Conservation (phyloP, 306 rosid species). For the Pyrus bretschneideri region DNA sequence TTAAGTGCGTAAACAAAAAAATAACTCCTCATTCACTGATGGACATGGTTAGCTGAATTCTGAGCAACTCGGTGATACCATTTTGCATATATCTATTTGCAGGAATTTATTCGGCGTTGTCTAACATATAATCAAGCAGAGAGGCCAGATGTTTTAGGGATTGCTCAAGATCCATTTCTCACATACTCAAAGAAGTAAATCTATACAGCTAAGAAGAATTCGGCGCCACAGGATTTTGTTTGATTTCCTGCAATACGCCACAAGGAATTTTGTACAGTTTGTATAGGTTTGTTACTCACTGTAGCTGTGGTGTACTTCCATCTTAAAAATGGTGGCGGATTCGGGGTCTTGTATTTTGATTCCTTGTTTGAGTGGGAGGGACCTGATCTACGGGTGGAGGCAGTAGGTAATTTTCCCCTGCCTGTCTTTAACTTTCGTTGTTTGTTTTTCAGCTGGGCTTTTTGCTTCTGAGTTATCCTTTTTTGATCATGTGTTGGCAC, state of each 20-base stretch:
- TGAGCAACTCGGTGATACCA: background rate
- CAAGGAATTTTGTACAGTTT: conserved; percentile 43
- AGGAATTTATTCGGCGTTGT: conserved; percentile 90
- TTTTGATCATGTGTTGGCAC: background rate
- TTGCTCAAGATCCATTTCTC: conserved; percentile 94
- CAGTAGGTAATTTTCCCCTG: background rate
- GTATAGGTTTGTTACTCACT: conserved; percentile 33
- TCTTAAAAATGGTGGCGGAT: background rate
- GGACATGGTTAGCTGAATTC: background rate
- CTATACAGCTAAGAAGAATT: conserved; percentile 13
- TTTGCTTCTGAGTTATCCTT: background rate
- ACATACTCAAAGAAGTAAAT: conserved; percentile 60
- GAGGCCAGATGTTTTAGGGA: conserved; percentile 80
- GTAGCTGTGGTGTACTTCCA: background rate
- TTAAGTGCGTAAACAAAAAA: too few relatives aligned
- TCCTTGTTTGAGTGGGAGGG: background rate
- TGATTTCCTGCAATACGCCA: conserved; percentile 18
- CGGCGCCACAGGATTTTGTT: conserved; percentile 14
- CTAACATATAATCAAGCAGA: conserved; percentile 86
- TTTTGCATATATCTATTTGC: conserved; percentile 3
- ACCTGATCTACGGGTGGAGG: background rate
- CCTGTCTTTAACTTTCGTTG: background rate
- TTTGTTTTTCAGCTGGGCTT: background rate
- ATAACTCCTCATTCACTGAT: background rate
- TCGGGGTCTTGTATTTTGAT: background rate